phyloP scores from a whole-genome alignment of 495 filamentous ascomycete genomes.

The Penicillium lagena region DNA sequence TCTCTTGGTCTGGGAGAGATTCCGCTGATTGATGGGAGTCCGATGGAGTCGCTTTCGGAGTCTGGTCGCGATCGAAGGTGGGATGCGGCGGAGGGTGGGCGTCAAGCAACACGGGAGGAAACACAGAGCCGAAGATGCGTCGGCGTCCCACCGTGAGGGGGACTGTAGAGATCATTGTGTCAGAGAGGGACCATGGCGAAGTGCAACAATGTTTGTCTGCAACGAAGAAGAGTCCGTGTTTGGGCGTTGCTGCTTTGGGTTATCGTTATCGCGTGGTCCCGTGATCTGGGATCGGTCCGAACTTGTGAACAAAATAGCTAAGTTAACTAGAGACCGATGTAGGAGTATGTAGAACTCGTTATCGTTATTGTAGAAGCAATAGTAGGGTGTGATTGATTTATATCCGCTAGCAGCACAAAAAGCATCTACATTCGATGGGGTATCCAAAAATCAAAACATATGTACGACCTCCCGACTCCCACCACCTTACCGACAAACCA shows the following conservation, averaged over 20 bases:
- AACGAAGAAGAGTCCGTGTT: too few relatives aligned
- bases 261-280: too few relatives aligned
- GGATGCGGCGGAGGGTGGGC: constrained; percentile 7
- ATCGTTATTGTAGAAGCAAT: too few relatives aligned
- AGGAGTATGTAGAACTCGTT: too few relatives aligned
- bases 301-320: too few relatives aligned
- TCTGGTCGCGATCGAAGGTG: constrained; percentile 7
- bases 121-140: constrained; percentile 47
- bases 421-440: not conserved
- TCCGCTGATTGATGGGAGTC: too few relatives aligned
- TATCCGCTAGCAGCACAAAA: too few relatives aligned
- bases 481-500: not conserved
- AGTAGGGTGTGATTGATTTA: too few relatives aligned
- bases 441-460: constrained; percentile 2
- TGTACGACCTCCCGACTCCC: not conserved
- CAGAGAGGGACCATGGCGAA: constrained; percentile 10
- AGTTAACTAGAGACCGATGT: too few relatives aligned
- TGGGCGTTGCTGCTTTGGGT: too few relatives aligned
- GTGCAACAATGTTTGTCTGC: not conserved
- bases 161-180: constrained; percentile 18
- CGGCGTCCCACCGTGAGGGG: constrained; percentile 28
- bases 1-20: constrained; percentile 42
- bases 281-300: too few relatives aligned
- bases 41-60: constrained; percentile 4
- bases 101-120: constrained; percentile 38